phyloP scores from a whole-genome alignment of 768 basidiomycete species.

The Dioszegia crocea region DNA sequence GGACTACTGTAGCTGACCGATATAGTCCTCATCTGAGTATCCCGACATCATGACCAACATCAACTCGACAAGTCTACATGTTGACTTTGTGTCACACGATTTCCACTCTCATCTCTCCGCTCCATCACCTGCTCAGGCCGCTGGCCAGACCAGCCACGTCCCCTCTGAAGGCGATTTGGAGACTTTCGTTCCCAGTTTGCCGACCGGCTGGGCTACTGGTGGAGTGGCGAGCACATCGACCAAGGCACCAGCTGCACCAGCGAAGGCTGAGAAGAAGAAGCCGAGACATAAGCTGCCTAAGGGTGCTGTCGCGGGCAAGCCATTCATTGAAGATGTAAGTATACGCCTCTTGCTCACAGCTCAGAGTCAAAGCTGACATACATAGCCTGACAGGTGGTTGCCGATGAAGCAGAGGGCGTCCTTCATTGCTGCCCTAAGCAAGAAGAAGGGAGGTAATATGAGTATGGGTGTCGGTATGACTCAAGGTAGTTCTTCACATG shows the following conservation, averaged over 20 bases:
- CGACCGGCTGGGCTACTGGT: constrained; percentile 39
- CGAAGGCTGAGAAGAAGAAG: constrained; percentile 24
- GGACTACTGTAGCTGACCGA: not conserved
- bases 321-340: constrained; percentile 50
- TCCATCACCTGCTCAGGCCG: constrained; percentile 26
- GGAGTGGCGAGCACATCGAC: constrained; percentile 7
- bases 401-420: constrained; percentile 43
- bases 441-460: constrained; percentile 48
- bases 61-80: constrained; percentile 70
- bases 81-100: constrained; percentile 66
- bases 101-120: constrained; percentile 41
- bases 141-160: constrained; percentile 21
- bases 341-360: not conserved
- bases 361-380: not conserved
- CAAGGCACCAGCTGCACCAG: constrained; percentile 8
- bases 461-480: constrained; percentile 49
- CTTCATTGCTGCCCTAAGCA: constrained; percentile 29
- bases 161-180: constrained; percentile 49
- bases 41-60: constrained; percentile 83
- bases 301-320: constrained; percentile 35
- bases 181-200: constrained; percentile 45
- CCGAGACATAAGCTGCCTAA: constrained; percentile 47
- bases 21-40: constrained; percentile 79
- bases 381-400: constrained; percentile 50
- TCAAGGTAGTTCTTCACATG: constrained; percentile 31